These are phyloP conservation scores for Aspergillus nanangensis DNA, from an alignment of 495 filamentous ascomycete genomes.

Conservation along the genomic window DNA sequence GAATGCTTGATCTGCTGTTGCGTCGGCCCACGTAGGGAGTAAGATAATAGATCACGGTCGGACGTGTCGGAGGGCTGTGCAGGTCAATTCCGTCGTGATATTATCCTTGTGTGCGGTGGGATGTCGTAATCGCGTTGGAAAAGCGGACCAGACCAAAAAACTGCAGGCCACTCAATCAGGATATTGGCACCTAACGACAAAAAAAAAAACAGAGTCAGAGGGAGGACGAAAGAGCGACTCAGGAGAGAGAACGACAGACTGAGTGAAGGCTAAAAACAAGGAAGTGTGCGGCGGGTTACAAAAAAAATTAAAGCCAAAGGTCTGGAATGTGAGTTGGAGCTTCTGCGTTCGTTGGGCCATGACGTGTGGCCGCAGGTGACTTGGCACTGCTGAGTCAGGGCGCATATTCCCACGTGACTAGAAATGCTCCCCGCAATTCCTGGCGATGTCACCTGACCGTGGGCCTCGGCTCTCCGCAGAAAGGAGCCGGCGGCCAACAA, in stretches of 20 bases:
- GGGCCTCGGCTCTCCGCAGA: conserved; percentile 7
- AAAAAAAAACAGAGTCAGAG: background rate
- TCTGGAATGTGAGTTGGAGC: background rate
- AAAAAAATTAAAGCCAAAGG: too few species aligned
- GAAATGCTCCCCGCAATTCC: background rate
- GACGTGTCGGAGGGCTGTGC: background rate
- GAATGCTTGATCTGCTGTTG: conserved; percentile 22
- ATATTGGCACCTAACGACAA: too few species aligned
- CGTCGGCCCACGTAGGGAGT: too few species aligned
- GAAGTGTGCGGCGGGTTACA: background rate
- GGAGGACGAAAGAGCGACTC: background rate
- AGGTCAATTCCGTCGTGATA: background rate
- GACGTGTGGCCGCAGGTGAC: background rate
- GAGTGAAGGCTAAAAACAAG: background rate
- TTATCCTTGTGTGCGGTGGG: background rate
- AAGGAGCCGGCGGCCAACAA: background rate
- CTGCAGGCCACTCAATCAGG: too few species aligned
- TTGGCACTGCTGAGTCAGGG: background rate
- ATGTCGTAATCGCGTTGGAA: conserved; percentile 1
- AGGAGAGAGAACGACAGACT: background rate
- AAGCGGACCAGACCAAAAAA: background rate
- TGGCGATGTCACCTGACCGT: background rate
- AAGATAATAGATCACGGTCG: too few species aligned
- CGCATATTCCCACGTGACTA: background rate
- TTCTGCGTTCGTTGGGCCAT: background rate